These are phyloP conservation scores for Sphaerulina populicola DNA, from an alignment of 2,329 filamentous ascomycete genomes.

Conservation along the genomic window DNA sequence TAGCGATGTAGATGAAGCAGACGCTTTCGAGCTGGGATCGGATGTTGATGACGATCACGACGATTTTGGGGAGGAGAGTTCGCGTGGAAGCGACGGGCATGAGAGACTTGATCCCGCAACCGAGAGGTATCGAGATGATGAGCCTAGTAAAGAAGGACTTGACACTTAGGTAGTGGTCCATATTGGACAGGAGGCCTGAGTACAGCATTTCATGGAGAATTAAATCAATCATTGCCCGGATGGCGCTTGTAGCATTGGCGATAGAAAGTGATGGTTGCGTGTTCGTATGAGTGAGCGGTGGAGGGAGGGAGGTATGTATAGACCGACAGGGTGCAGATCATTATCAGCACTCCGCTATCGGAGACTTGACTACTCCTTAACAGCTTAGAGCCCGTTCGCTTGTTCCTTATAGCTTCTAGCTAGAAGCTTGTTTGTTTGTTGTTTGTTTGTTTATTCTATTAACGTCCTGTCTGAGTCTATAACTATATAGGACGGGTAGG, in stretches of 20 bases:
- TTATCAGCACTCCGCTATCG: no score
- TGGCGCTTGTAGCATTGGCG: conserved; percentile 1
- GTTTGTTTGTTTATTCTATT: no score
- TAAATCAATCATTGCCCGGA: background rate
- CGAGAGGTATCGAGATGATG: conserved; percentile 19
- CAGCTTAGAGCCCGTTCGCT: no score
- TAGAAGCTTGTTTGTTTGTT: no score
- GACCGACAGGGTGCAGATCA: no score
- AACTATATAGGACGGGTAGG: no score
- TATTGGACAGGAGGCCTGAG: background rate
- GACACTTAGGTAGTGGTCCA: background rate
- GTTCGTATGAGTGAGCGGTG: no score
- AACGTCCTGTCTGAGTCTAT: no score
- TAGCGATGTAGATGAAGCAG: conserved; percentile 59
- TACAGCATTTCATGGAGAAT: no score
- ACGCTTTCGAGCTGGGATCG: conserved; percentile 22
- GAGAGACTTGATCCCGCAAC: conserved; percentile 2
- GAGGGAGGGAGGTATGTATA: no score
- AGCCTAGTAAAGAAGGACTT: conserved; percentile 12
- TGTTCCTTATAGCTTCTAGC: background rate
- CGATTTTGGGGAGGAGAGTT: conserved; percentile 13
- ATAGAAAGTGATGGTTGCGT: background rate
- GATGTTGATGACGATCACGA: conserved; percentile 23
- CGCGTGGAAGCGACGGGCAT: conserved; percentile 9
- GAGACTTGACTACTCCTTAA: no score